phyloP scores from a whole-genome alignment of 2,329 filamentous ascomycete genomes.

The Chalaropsis thielavioides region DNA sequence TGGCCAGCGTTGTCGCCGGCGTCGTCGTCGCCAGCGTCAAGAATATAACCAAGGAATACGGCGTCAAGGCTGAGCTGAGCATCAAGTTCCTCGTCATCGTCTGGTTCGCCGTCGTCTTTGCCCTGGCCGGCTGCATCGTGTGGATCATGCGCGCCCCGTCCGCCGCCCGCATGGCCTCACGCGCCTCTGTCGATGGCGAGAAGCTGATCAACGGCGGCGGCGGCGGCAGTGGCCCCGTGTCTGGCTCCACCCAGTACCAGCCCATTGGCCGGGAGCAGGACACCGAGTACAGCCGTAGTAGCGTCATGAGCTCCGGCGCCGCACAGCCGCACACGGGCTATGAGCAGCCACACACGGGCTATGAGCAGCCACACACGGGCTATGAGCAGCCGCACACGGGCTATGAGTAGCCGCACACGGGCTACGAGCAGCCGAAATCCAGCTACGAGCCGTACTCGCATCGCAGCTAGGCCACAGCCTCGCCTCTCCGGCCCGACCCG shows the following conservation, averaged over 20 bases:
- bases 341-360: too few relatives aligned
- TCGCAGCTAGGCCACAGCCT: constrained; percentile 29
- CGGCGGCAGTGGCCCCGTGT: constrained; percentile 19
- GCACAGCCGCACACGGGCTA: too few relatives aligned
- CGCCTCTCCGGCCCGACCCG: too few relatives aligned
- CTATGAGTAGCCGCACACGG: too few relatives aligned
- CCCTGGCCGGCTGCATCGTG: constrained; percentile 64
- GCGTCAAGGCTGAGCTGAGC: constrained; percentile 53
- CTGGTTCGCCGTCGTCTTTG: constrained; percentile 71
- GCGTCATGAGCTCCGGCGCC: constrained; percentile 24
- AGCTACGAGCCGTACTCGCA: constrained; percentile 51
- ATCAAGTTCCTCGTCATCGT: constrained; percentile 53
- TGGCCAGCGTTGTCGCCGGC: constrained; percentile 60
- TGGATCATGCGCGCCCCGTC: constrained; percentile 61
- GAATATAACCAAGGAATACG: constrained; percentile 52
- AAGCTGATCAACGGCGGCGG: constrained; percentile 16
- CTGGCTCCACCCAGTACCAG: constrained; percentile 26
- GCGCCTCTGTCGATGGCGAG: constrained; percentile 33
- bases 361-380: too few relatives aligned
- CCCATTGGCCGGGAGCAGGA: constrained; percentile 25
- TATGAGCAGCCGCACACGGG: too few relatives aligned
- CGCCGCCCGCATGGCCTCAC: constrained; percentile 30
- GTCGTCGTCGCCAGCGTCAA: constrained; percentile 57
- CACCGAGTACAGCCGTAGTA: too few relatives aligned
- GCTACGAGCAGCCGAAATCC: constrained; percentile 32